Base-by-base conservation (phyloP, 139 green algal genomes). In the Tetradesmus obliquus region DNA sequence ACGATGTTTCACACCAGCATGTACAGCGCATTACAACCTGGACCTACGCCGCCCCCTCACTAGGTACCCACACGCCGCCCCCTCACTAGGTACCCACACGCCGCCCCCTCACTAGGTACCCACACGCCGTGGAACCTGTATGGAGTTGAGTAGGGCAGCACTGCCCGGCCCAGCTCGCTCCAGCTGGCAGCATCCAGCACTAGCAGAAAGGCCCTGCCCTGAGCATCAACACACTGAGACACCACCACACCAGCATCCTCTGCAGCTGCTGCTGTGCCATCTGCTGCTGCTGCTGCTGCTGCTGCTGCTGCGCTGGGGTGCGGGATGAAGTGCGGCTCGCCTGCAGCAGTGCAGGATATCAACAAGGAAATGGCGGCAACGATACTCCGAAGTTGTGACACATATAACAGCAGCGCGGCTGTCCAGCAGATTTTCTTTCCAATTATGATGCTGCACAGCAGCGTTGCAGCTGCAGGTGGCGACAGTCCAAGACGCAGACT, bases 81-180 rank as follows among this genome's bases (percentile, higher is more conserved):
- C n/a, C n/a, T n/a, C n/a, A n/a, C n/a, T n/a, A n/a, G n/a, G n/a
- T n/a, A n/a, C n/a, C n/a, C n/a, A n/a, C n/a, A 84, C 69, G 12
- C 76, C 7, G 32, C 76, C 4, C 24, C 1, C 24, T 83, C 6
- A 53, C 53, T 54, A 57, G 86, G 86, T 24, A 90, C 22, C 86
- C 86, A 90, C 5, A 84, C 69, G 12, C 86, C 86, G 72, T 90
- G 86, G 19, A 90, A 90, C 71, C 86, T 84, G 69, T 90, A 90
- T 20, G 86, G 86, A 74, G 71, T 90, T 22, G 71, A 53, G 53
- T 90, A 90, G 13, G 86, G 72, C 54, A 90, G 71, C 53, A 62
- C 12, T 58, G 86, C 86, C 32, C 86, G 55, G 20, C 55, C 86
- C 55, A 90, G 9, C 54, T 90, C 86, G 9, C 15, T 3, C 86